Conservation (phyloP, 2,329 filamentous ascomycete species). For the Pyricularia grisea region DNA sequence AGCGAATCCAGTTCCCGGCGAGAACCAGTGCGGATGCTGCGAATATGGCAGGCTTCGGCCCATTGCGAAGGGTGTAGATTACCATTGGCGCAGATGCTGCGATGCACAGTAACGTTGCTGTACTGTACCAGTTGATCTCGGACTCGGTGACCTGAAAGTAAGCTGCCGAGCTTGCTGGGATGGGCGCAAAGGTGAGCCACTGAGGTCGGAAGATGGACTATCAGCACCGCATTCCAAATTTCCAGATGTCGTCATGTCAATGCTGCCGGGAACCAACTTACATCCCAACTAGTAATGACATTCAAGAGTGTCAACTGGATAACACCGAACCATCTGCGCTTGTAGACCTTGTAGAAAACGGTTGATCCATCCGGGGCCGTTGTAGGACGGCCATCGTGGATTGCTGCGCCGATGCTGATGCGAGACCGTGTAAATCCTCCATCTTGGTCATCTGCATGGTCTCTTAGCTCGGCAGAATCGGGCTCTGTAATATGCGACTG, state of each 20-base stretch:
- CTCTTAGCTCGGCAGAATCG: not conserved
- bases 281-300: constrained; percentile 90
- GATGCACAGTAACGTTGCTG: constrained; percentile 79
- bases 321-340: constrained; percentile 81
- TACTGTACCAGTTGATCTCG: constrained; percentile 88
- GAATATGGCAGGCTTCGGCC: constrained; percentile 71
- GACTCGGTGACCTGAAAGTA: constrained; percentile 71
- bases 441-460: not conserved
- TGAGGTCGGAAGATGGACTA: constrained; percentile 20
- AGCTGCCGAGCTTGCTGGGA: constrained; percentile 61
- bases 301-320: constrained; percentile 79
- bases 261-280: constrained; percentile 37
- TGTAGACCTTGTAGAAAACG: constrained; percentile 46
- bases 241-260: not conserved
- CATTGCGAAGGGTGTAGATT: constrained; percentile 70
- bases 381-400: constrained; percentile 4
- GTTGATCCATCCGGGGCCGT: constrained; percentile 4
- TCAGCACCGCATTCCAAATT: not conserved
- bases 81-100: constrained; percentile 60
- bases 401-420: constrained; percentile 1
- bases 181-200: constrained; percentile 90
- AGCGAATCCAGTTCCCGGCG: constrained; percentile 85
- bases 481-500: not conserved
- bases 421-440: not conserved
- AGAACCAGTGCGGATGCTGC: constrained; percentile 64